Conservation (phyloP, 306 rosid genomes). For the Albizia julibrissin region DNA sequence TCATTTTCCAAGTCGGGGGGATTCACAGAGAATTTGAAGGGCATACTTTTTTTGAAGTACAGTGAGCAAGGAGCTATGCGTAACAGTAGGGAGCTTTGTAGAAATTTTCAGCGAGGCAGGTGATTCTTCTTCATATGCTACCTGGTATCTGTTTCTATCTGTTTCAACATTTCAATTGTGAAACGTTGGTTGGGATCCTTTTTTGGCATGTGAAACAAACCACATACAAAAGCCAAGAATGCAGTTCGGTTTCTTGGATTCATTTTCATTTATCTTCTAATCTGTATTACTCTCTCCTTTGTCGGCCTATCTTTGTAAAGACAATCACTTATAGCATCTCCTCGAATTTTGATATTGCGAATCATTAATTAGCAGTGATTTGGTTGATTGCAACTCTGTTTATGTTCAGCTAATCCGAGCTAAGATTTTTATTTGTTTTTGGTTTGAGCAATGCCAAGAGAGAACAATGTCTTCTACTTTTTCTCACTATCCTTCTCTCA, state of each 20-base stretch:
- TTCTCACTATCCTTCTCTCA: background rate
- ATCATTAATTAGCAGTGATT: background rate
- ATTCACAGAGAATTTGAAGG: background rate
- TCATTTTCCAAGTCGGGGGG: background rate
- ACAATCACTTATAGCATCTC: background rate
- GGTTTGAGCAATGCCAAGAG: background rate
- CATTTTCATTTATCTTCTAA: background rate
- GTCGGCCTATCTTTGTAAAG: background rate
- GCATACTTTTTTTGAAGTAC: background rate
- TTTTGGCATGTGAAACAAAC: background rate
- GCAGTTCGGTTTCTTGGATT: background rate
- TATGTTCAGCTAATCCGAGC: background rate
- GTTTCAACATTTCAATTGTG: background rate
- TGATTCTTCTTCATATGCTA: constrained; percentile 12
- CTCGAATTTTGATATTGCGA: background rate
- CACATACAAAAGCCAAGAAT: background rate
- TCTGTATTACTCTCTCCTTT: background rate
- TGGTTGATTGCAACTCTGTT: background rate
- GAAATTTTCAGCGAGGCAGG: constrained; percentile 71
- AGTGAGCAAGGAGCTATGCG: constrained; percentile 1
- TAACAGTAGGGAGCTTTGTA: constrained; percentile 46
- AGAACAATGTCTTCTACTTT: background rate
- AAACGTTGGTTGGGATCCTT: background rate
- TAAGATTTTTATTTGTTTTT: background rate
- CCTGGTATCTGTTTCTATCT: background rate